Evolutionary conservation across 2,329 filamentous ascomycete species (phyloP), one percentile per base, ranked within the genome.

Genomic region (Parastagonospora avenae): DNA sequence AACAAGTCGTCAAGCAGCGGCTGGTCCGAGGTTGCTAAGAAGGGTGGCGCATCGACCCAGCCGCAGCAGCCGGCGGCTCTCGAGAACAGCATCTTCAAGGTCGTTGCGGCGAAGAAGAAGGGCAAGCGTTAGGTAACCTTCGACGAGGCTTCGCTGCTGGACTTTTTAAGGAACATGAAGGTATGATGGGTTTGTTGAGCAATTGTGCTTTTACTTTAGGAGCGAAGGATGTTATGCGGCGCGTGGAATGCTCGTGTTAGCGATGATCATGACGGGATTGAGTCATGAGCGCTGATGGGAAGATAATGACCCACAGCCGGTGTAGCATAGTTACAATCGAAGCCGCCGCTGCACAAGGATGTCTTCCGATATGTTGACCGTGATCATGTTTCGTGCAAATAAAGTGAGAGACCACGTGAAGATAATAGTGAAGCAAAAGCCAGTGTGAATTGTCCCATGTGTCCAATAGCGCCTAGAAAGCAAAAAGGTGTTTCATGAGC

Each of bases 1-100:
- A 78, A 73, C 58, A 74, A 70, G 46, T 64, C 66, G 11, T 66
- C 65, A 4, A 78, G 79, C 60, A 87, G 90, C 48, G 93, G 93
- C 15, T 99, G 94, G 94, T 96, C 83, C 63, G 94, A 97, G 77
- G 94, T 99, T 45, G 94, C 94, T 1, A 97, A 97, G 86, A 97
- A 97, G 81, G 89, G 89, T 92, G 82, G 88, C 85, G 19, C 79
- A 77, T 42, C 68, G 64, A 62, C 71, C 72, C 70, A 62, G 64
- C 67, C 67, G 55, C 75, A 72, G 54, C 77, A 72, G 54, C 37
- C 56, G 59, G 30, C 54, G 37, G 66, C 74, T 42, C 70, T 73
- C 41, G 71, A 75, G 37, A 83, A 80, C 19, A 82, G 87, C 8
- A 85, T 84, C 42, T 97, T 97, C 79, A 94, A 94, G 80, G 90